A percentile compares a stretch with the other conserved stretches of the same genome.
Conservation (phyloP, 2,329 filamentous ascomycete species). For the Fusarium veterinarium region DNA sequence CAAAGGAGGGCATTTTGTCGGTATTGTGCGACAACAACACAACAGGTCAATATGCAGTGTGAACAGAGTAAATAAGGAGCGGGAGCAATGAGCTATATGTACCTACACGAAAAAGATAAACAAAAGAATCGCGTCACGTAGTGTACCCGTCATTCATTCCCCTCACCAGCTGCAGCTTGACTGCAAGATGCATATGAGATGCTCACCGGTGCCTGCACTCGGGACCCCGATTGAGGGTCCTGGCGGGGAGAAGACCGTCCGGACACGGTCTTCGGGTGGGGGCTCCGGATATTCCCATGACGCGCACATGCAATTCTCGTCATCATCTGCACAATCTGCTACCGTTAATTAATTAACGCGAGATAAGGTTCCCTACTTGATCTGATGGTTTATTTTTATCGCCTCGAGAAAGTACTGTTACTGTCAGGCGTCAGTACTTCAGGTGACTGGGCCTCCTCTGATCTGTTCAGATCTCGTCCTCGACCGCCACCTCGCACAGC, state of each 20-base stretch:
- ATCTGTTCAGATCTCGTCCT: neutral
- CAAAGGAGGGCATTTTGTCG: conserved; percentile 47
- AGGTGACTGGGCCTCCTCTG: neutral
- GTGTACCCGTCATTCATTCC: conserved; percentile 40
- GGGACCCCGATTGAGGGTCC: conserved; percentile 5
- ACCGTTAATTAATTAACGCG: neutral
- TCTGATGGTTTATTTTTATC: neutral
- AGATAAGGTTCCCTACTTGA: conserved; percentile 6
- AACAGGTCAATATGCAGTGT: neutral
- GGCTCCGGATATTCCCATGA: conserved; percentile 31
- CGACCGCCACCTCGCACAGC: neutral
- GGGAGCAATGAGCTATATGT: conserved; percentile 6
- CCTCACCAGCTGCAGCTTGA: conserved; percentile 13
- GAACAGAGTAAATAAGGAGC: neutral
- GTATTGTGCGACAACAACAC: neutral
- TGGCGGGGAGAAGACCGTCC: conserved; percentile 22
- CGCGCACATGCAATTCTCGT: conserved; percentile 34
- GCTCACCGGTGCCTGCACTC: conserved; percentile 16
- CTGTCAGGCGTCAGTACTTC: neutral
- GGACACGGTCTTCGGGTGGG: conserved; percentile 26
- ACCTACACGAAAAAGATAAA: conserved; percentile 2
- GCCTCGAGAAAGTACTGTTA: neutral
- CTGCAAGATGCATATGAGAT: conserved; percentile 14
- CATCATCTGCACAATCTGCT: neutral
- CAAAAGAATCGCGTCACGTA: conserved; percentile 30